phyloP scores from a whole-genome alignment of 1,139 yeast species.

The Meyerozyma sp. region DNA sequence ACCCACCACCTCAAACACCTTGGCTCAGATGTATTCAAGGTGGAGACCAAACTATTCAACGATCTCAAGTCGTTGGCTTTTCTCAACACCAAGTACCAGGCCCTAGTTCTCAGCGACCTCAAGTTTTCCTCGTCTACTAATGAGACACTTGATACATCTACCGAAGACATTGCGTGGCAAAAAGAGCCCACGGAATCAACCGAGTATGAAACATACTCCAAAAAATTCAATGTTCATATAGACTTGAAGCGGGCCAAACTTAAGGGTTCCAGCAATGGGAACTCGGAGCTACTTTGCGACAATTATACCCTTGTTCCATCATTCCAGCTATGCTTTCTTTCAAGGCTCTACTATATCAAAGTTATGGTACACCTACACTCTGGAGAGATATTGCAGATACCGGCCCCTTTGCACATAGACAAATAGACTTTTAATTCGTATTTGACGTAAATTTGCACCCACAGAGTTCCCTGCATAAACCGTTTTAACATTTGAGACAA shows the following conservation, averaged over 20 bases:
- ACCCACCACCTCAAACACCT: conserved; percentile 25
- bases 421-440: not conserved
- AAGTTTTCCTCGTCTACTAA: conserved; percentile 6
- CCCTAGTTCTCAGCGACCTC: conserved; percentile 8
- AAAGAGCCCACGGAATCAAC: conserved; percentile 9
- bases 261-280: conserved; percentile 18
- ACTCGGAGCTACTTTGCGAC: conserved; percentile 2
- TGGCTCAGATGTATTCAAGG: conserved; percentile 31
- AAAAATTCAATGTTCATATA: conserved; percentile 23
- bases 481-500: too few species aligned
- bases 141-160: conserved; percentile 1
- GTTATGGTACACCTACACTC: not conserved
- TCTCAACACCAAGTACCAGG: conserved; percentile 29
- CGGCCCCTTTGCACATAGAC: not conserved
- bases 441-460: not conserved
- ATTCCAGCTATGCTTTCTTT: conserved; percentile 10
- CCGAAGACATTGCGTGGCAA: conserved; percentile 25
- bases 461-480: not conserved
- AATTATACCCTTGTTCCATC: conserved; percentile 9
- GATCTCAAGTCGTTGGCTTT: conserved; percentile 35
- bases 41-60: conserved; percentile 32
- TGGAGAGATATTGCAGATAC: not conserved
- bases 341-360: conserved; percentile 9
- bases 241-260: conserved; percentile 22
- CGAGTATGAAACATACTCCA: conserved; percentile 17